phyloP scores from a whole-genome alignment of 305 asterid genomes.

The Rubia tinctorum region DNA sequence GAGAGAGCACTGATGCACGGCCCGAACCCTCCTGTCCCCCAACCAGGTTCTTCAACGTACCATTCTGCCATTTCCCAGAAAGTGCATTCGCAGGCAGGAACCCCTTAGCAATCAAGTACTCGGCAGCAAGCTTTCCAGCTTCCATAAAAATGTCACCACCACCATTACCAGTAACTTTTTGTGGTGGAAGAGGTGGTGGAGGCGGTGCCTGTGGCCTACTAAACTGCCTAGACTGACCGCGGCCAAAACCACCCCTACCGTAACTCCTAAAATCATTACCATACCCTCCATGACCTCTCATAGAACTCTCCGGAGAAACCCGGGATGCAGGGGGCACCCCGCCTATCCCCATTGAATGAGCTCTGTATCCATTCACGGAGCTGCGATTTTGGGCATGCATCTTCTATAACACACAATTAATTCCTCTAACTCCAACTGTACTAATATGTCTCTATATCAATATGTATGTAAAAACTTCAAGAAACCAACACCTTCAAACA shows the following conservation, averaged over 20 bases:
- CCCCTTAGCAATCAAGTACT: slow-evolving; percentile 79
- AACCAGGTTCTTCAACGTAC: slow-evolving; percentile 42
- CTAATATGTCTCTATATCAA: neutral
- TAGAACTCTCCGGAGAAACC: slow-evolving; percentile 58
- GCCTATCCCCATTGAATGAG: slow-evolving; percentile 55
- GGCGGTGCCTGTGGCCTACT: slow-evolving; percentile 35
- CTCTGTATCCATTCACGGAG: slow-evolving; percentile 70
- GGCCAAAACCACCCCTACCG: slow-evolving; percentile 46
- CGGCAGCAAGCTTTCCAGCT: slow-evolving; percentile 94
- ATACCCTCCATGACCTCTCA: slow-evolving; percentile 41
- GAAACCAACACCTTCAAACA: slow-evolving; percentile 14
- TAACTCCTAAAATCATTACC: neutral
- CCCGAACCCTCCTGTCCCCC: slow-evolving; percentile 42
- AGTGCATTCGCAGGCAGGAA: slow-evolving; percentile 71
- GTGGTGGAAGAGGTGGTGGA: slow-evolving; percentile 30
- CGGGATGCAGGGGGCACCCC: slow-evolving; percentile 44
- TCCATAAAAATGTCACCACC: slow-evolving; percentile 63
- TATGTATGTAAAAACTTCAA: neutral
- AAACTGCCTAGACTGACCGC: slow-evolving; percentile 62
- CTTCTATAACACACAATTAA: slow-evolving; percentile 10
- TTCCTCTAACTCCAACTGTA: neutral
- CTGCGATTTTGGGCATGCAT: slow-evolving; percentile 82
- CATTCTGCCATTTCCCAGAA: slow-evolving; percentile 64
- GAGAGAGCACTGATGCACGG: slow-evolving; percentile 58
- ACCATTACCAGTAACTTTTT: slow-evolving; percentile 29